Evolutionary conservation across 345 rosid species (phyloP), one percentile per base, ranked within the genome.

Genomic region (Rhizophora apiculata): DNA sequence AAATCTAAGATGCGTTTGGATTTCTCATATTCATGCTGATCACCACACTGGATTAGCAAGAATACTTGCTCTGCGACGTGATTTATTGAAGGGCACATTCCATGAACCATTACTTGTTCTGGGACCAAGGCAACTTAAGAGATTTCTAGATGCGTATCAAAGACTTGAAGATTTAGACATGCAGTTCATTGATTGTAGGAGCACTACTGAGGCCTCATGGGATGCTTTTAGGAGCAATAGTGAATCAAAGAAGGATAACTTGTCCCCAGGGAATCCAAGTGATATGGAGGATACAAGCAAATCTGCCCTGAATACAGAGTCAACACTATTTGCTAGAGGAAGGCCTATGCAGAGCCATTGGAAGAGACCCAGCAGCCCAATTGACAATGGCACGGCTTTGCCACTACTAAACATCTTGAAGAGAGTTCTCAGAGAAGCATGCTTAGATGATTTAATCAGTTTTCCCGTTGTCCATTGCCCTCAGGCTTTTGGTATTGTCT

Each of bases 381-480:
- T 79, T 3, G 92, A 91, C 78, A 75, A 73, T 57, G 64, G 72
- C 55, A 66, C 58, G 19, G 74, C 69, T 67, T 77, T 86, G 68
- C 82, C 86, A 31, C 36, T 77, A 30, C 76, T 88, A 65, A 82
- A 80, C 76, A 84, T 67, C 29, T 78, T 91, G 78, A 87, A 84
- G 82, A 78, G 70, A 73, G 82, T 79, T 72, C 95, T 94, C 24
- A 57, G 46, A 13, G 95, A 85, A 67, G 85, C 83, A 2, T 96
- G 95, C 22, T 69, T 94, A 72, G 86, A 87, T 59, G 75, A 77
- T 56, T 78, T 91, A 83, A 75, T 87, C 70, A 91, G 98, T 56
- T 88, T 94, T 65, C 98, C 98, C 21, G 98, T 94, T 26, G 90
- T 94, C 70, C 98, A 94, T 67, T 94, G 96, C 76, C 96, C 95